A percentile compares a stretch with the other conserved stretches of the same genome.
Evolutionary conservation across 208 protist genomes (phyloP).

Genomic region (Wallacemonas sp.): DNA sequence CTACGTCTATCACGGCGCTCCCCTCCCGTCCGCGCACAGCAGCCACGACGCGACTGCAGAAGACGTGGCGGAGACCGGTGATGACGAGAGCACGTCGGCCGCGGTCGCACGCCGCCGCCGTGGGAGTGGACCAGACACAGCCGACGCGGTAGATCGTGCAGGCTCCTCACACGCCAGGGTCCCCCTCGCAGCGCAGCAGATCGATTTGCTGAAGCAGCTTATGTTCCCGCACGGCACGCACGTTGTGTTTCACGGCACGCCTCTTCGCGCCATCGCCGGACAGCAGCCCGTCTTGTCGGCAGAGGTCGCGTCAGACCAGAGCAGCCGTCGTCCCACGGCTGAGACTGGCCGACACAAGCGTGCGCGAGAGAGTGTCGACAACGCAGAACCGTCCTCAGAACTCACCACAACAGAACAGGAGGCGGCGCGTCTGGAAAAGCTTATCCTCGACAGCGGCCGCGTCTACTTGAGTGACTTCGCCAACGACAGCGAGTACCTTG

Average conservation of each 20-base stretch:
- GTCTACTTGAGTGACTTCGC: slow-evolving; percentile 45
- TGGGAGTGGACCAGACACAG: too few species aligned
- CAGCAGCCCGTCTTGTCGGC: not conserved
- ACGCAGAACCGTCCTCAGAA: not conserved
- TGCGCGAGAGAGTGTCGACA: not conserved
- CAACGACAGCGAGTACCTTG: slow-evolving; percentile 68
- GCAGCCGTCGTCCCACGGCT: too few species aligned
- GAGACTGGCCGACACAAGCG: too few species aligned
- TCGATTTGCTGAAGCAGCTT: not conserved
- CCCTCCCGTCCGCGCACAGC: not conserved
- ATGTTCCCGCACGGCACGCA: slow-evolving; percentile 7
- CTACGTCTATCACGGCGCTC: slow-evolving; percentile 25
- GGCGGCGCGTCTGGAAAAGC: slow-evolving; percentile 17
- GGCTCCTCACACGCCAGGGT: too few species aligned
- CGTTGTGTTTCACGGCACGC: not conserved
- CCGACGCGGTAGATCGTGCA: too few species aligned
- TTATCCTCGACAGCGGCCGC: slow-evolving; percentile 26
- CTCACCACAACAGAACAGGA: too few species aligned
- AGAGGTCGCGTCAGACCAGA: not conserved
- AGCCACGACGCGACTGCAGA: not conserved
- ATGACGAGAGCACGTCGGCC: too few species aligned
- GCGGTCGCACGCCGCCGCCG: too few species aligned
- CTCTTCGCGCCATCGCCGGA: not conserved
- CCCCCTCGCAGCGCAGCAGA: not conserved
- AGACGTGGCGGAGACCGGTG: not conserved